Percentiles rank a stretch among this genome's conserved stretches.
Conservation (phyloP, 208 protist species). For the Spongospora subterranea region DNA sequence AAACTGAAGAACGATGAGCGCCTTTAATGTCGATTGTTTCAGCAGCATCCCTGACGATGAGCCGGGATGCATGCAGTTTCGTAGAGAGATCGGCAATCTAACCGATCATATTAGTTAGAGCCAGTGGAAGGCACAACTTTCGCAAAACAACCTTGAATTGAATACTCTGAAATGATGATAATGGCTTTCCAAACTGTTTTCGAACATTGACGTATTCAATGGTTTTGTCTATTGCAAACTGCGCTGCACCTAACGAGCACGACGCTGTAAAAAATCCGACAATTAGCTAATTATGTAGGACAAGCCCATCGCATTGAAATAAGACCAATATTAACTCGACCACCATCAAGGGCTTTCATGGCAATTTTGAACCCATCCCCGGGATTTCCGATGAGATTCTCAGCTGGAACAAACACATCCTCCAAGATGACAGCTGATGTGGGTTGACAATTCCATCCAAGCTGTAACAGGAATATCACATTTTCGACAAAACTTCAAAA, state of each 20-base stretch:
- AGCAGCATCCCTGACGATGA: conserved; percentile 31
- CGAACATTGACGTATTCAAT: conserved; percentile 6
- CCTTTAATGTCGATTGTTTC: background rate
- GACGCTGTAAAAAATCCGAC: background rate
- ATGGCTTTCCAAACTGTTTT: conserved; percentile 32
- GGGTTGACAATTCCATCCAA: conserved; percentile 52
- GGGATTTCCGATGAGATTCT: background rate
- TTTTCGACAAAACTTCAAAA: background rate
- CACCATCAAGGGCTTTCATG: conserved; percentile 60
- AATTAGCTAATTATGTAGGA: background rate
- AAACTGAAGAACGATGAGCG: background rate
- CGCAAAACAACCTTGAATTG: conserved; percentile 13
- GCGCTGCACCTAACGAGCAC: conserved; percentile 18
- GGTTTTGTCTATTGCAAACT: background rate
- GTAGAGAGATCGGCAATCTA: conserved; percentile 60
- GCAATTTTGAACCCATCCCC: conserved; percentile 64
- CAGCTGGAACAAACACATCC: background rate
- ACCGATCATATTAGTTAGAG: conserved; percentile 53
- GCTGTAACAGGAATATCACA: background rate
- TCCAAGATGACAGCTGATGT: conserved; percentile 29
- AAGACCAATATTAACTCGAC: conserved; percentile 44
- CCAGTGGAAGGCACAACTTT: background rate
- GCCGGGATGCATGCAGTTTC: conserved; percentile 49
- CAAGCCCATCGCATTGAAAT: background rate
- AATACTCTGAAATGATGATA: conserved; percentile 21